These are phyloP conservation scores for Mortierella sp. DNA, from an alignment of 371 early-diverging fungal species.

Conservation along the genomic window DNA sequence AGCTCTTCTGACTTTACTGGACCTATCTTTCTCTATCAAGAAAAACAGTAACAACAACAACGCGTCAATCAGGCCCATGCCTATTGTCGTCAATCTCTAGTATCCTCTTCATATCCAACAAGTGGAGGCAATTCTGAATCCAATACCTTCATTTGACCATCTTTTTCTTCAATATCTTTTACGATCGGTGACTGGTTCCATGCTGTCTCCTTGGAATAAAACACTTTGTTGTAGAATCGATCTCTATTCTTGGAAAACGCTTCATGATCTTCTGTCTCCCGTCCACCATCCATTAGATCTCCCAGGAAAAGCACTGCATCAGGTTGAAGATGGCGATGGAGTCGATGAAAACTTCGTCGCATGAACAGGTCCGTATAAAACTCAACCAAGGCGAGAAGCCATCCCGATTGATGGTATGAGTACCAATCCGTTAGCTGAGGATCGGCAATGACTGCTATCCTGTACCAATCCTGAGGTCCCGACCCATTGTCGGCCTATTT, in stretches of 20 bases:
- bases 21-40: background rate
- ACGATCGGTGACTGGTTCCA: constrained; percentile 52
- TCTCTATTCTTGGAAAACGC: constrained; percentile 43
- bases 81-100: too few relatives aligned
- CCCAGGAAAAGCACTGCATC: constrained; percentile 77
- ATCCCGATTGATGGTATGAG: constrained; percentile 67
- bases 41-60: too few relatives aligned
- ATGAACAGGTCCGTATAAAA: constrained; percentile 87
- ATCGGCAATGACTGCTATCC: constrained; percentile 77
- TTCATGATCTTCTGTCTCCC: constrained; percentile 76
- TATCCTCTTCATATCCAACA: too few relatives aligned
- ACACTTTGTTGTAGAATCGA: constrained; percentile 50
- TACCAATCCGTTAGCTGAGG: constrained; percentile 91
- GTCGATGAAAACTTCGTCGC: constrained; percentile 71
- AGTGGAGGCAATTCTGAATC: too few relatives aligned
- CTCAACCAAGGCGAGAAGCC: constrained; percentile 61
- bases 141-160: too few relatives aligned
- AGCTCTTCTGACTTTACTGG: background rate
- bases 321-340: constrained; percentile 64
- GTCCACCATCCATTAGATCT: constrained; percentile 89
- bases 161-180: background rate
- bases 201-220: constrained; percentile 7
- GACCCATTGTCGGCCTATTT: background rate
- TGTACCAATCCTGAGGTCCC: constrained; percentile 11
- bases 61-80: too few relatives aligned